Conservation (phyloP, 2,329 filamentous ascomycete genomes). For the Aspergillus pseudoglaucus region DNA sequence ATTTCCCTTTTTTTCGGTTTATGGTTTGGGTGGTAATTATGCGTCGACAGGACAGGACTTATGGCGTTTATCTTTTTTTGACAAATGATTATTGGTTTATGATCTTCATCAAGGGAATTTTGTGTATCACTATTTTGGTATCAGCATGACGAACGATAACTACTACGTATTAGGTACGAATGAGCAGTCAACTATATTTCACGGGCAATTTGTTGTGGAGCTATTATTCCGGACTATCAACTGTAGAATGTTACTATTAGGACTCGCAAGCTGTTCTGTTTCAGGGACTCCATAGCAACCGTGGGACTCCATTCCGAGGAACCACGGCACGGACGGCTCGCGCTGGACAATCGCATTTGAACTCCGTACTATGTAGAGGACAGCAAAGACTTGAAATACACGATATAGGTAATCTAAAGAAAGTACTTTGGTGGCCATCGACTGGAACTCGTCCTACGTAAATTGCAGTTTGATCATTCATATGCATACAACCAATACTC, state of each 20-base stretch:
- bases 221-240: neutral
- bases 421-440: too few species aligned
- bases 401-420: too few species aligned
- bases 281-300: slow-evolving; percentile 13
- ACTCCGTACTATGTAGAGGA: neutral
- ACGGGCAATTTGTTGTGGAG: neutral
- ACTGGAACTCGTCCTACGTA: too few species aligned
- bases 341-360: neutral
- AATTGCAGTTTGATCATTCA: too few species aligned
- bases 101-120: neutral
- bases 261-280: slow-evolving; percentile 18
- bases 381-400: too few species aligned
- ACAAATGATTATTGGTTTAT: neutral
- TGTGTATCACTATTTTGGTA: neutral
- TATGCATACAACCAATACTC: too few species aligned
- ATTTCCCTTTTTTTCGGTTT: neutral
- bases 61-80: neutral
- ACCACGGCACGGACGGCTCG: neutral
- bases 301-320: slow-evolving; percentile 5
- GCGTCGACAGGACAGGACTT: neutral
- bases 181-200: neutral
- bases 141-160: neutral
- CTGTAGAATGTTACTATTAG: neutral
- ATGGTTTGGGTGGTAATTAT: neutral
- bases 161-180: neutral